phyloP scores from a whole-genome alignment of 1,284 basidiomycete species.

The Microbotryum intermedium region DNA sequence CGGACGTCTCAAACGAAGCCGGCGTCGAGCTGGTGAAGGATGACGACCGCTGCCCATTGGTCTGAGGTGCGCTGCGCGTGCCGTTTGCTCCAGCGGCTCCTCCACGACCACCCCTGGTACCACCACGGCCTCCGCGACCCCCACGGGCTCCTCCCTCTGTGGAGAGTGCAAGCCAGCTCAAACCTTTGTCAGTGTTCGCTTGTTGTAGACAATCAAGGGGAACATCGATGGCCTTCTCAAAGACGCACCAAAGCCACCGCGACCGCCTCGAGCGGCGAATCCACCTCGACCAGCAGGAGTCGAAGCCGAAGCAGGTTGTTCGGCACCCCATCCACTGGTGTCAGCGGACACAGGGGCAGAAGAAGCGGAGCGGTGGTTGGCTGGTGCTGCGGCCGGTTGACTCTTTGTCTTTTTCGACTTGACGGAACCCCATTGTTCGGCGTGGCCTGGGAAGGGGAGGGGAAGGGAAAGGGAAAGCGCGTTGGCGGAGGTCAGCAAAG shows the following conservation, averaged over 20 bases:
- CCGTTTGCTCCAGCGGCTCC: constrained; percentile 47
- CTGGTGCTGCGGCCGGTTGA: background rate
- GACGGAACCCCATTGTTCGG: constrained; percentile 76
- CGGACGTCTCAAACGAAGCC: constrained; percentile 12
- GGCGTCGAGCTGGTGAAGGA: constrained; percentile 19
- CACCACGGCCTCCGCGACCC: constrained; percentile 50
- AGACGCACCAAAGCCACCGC: constrained; percentile 22
- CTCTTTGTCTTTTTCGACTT: constrained; percentile 76
- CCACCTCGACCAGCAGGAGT: constrained; percentile 12
- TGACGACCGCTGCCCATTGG: constrained; percentile 9
- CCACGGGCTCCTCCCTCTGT: constrained; percentile 4
- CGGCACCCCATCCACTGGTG: background rate
- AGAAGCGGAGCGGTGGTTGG: constrained; percentile 2
- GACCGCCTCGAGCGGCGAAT: constrained; percentile 18
- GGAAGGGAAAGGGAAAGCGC: background rate
- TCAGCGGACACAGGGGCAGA: background rate
- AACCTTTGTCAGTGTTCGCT: background rate
- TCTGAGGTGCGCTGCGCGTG: constrained; percentile 15
- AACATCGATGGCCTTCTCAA: background rate
- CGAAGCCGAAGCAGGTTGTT: background rate
- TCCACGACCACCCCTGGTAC: constrained; percentile 60
- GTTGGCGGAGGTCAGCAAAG: background rate
- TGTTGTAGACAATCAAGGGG: background rate
- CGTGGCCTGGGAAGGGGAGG: constrained; percentile 50
- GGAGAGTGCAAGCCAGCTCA: background rate